Percentiles rank a stretch among this genome's conserved stretches.
Conservation (phyloP, 352 stramenopile species). For the Pythium insidiosum region DNA sequence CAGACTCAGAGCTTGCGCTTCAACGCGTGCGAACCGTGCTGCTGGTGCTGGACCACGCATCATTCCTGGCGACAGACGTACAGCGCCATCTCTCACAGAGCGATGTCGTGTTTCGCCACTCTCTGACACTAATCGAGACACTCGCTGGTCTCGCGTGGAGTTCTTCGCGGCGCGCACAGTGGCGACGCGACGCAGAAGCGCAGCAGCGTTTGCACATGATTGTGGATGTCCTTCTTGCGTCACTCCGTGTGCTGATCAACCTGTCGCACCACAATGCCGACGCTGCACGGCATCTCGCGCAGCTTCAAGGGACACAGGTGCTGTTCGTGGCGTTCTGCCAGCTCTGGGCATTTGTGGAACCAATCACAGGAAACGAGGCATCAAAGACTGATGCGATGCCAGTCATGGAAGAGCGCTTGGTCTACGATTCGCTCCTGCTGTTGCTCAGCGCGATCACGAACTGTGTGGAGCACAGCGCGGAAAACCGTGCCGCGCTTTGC, state of each 20-base stretch:
- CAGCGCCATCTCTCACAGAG: constrained; percentile 38
- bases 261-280: constrained; percentile 64
- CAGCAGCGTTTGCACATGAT: constrained; percentile 23
- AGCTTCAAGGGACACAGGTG: constrained; percentile 26
- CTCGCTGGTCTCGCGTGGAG: constrained; percentile 33
- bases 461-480: constrained; percentile 45
- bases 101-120: constrained; percentile 21
- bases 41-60: constrained; percentile 57
- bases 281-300: constrained; percentile 30
- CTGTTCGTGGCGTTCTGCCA: constrained; percentile 36
- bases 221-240: constrained; percentile 33
- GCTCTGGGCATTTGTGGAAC: constrained; percentile 16
- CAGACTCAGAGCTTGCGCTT: too few relatives aligned
- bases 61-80: constrained; percentile 38
- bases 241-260: constrained; percentile 66
- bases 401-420: constrained; percentile 26
- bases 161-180: constrained; percentile 5
- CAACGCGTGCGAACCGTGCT: constrained; percentile 35
- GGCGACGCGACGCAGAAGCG: constrained; percentile 19
- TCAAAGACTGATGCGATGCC: not conserved
- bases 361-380: not conserved
- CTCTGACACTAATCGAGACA: constrained; percentile 27
- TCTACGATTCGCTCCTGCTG: constrained; percentile 54
- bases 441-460: constrained; percentile 67
- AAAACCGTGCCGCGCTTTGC: constrained; percentile 39